Base-by-base conservation (phyloP, 352 stramenopile species). In the Blastocystis sp. region DNA sequence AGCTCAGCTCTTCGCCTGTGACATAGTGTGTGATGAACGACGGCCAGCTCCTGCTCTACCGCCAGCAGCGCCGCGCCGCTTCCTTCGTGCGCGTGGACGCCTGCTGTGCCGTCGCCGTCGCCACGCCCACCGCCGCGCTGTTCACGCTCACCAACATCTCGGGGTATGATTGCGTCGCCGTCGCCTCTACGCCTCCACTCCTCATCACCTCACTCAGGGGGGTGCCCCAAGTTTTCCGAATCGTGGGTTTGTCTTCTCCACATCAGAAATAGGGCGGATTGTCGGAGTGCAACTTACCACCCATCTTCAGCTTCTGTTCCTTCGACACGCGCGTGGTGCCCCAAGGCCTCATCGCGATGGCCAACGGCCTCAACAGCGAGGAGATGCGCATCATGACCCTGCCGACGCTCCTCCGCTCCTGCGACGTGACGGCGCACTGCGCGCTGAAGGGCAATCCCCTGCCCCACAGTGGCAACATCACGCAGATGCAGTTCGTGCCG, bases 11-110 rank as follows among this genome's bases (percentile, higher is more conserved):
- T 10, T 5, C 19, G 2, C 11, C 11, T 69, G 4, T 53, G 41
- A 52, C 48, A 40, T 84, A 84, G 74, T 84, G 74, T 23, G 74
- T 84, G 10, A 17, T 84, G 28, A 43, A 62, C 28, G 60, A 84
- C 60, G 74, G 61, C 14, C n/a, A 69, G 34, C 38, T 67, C 9
- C 53, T 84, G 10, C 10, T 84, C 52, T 84, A 84, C 45, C 74
- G 41, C 23, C 74, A 84, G 34, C 28, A 28, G 28, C 41, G 11
- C 34, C 41, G 4, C 21, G 53, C 66, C 10, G 17, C 41, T 17
- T 76, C 48, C 5, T 56, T 56, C 48, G 48, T 56, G 48, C 48
- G 48, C 14, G 5, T 56, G 48, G 48, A 56, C 48, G 48, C 48
- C 48, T 17, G 48, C 48, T 56, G 48, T 14, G 48, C 5, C 48